These are phyloP conservation scores for Globisporangium alternatum DNA, from an alignment of 352 stramenopile species.

Conservation along the genomic window DNA sequence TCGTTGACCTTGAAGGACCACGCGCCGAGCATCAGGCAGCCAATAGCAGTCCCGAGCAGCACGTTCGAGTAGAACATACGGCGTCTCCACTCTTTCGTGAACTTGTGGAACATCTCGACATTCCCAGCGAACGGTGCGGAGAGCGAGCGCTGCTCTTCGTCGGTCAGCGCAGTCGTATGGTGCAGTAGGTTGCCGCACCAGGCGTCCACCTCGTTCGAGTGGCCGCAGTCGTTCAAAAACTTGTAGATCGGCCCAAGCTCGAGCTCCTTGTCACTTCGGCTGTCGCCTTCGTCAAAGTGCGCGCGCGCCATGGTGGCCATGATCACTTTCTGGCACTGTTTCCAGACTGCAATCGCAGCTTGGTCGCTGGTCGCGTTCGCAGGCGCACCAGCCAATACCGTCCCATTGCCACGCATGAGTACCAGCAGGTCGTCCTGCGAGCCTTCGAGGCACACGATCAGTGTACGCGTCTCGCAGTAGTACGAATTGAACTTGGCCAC, in stretches of 20 bases:
- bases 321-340: not conserved
- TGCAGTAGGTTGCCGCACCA: constrained; percentile 2
- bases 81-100: not conserved
- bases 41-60: not conserved
- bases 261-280: not conserved
- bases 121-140: not conserved
- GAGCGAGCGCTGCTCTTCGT: not conserved
- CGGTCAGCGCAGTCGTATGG: not conserved
- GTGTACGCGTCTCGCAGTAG: constrained; percentile 9
- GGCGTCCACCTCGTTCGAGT: not conserved
- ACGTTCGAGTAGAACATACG: constrained; percentile 2
- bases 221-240: constrained; percentile 2
- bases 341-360: not conserved
- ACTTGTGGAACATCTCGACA: not conserved
- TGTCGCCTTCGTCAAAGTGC: not conserved
- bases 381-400: not conserved
- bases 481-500: constrained; percentile 13
- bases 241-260: not conserved
- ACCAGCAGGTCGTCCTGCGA: not conserved
- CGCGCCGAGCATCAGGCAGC: not conserved
- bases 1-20: not conserved
- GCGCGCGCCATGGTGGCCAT: not conserved
- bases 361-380: not conserved
- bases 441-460: constrained; percentile 3
- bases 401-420: not conserved